These are phyloP conservation scores for Roridomyces roridus DNA, from an alignment of 768 basidiomycete genomes.

Conservation along the genomic window DNA sequence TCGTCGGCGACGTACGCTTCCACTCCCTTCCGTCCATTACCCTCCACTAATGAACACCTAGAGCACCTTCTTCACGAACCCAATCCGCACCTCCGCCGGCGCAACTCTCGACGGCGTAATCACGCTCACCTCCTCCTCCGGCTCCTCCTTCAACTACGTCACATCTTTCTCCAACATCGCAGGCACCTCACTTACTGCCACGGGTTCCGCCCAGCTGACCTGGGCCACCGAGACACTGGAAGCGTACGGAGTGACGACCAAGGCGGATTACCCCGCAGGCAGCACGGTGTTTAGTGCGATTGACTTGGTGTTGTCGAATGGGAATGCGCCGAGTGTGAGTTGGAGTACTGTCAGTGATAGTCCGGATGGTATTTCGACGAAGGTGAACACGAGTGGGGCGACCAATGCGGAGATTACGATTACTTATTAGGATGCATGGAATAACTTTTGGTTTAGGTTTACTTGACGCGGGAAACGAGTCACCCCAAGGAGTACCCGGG, in stretches of 20 bases:
- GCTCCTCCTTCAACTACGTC: conserved; percentile 1
- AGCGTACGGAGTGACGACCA: not conserved
- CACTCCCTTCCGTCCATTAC: no score
- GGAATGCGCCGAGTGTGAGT: not conserved
- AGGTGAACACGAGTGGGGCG: conserved; percentile 1
- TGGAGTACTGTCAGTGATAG: not conserved
- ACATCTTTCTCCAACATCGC: not conserved
- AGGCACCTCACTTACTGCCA: not conserved
- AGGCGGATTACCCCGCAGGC: conserved; percentile 6
- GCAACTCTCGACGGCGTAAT: conserved; percentile 4
- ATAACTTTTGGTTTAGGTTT: no score
- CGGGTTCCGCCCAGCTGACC: not conserved
- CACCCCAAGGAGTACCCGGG: no score
- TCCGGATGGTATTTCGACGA: conserved; percentile 1
- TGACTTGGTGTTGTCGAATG: not conserved
- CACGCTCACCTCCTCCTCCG: not conserved
- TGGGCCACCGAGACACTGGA: conserved; percentile 9
- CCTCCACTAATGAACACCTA: no score
- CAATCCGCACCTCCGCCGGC: not conserved
- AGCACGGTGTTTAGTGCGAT: conserved; percentile 8
- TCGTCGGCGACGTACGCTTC: not conserved
- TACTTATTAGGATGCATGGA: conserved; percentile 3
- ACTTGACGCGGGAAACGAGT: no score
- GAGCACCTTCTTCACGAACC: not conserved
- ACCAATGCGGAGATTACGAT: conserved; percentile 9